These are phyloP conservation scores for Aureobasidium zeae DNA, from an alignment of 2,329 filamentous ascomycete genomes.

Conservation along the genomic window DNA sequence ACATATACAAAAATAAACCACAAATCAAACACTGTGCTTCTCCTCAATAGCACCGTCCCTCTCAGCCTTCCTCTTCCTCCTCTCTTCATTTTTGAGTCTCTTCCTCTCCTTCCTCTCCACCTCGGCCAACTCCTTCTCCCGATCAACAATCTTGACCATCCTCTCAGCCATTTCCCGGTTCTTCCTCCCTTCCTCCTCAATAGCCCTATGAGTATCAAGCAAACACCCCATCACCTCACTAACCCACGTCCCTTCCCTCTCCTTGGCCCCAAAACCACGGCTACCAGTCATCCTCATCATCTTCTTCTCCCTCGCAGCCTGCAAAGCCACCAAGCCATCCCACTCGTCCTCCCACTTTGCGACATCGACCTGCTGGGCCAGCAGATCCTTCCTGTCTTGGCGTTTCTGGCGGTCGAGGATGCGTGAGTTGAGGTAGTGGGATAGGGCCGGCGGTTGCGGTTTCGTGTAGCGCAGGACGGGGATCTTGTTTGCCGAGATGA, in stretches of 20 bases:
- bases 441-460: slow-evolving; percentile 53
- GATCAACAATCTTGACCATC: slow-evolving; percentile 41
- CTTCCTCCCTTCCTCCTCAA: slow-evolving; percentile 20
- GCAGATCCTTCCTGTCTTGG: slow-evolving; percentile 30
- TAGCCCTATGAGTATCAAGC: slow-evolving; percentile 15
- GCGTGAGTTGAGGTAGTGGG: slow-evolving; percentile 48
- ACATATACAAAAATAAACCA: background rate
- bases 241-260: slow-evolving; percentile 26
- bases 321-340: slow-evolving; percentile 35
- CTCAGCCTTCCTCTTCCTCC: slow-evolving; percentile 15
- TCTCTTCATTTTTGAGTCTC: slow-evolving; percentile 15
- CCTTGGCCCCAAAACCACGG: slow-evolving; percentile 2
- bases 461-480: slow-evolving; percentile 60
- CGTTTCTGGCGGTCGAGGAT: slow-evolving; percentile 37
- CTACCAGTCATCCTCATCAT: background rate
- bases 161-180: slow-evolving; percentile 28
- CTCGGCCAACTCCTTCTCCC: slow-evolving; percentile 38
- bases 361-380: slow-evolving; percentile 35
- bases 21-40: background rate
- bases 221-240: slow-evolving; percentile 20
- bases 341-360: slow-evolving; percentile 40
- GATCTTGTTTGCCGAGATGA: slow-evolving; percentile 47
- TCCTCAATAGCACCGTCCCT: slow-evolving; percentile 1
- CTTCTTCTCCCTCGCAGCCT: slow-evolving; percentile 17
- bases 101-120: slow-evolving; percentile 27